Evolutionary conservation across 2,329 filamentous ascomycete genomes (phyloP), one percentile per base, ranked within the genome.

Genomic region (Spiromastix sp.): DNA sequence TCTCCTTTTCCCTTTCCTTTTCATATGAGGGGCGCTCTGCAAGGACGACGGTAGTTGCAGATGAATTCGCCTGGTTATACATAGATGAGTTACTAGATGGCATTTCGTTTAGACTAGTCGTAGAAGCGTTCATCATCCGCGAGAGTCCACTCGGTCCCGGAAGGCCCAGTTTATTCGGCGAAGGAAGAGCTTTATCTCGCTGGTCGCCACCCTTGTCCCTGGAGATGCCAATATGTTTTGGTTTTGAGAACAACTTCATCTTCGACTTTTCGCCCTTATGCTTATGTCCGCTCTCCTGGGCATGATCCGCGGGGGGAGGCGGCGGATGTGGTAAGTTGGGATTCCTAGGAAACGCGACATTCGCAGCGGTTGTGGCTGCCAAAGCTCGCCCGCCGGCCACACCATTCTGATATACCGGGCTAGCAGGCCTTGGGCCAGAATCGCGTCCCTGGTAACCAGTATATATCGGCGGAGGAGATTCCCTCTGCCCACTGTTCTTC

Each of bases 191-290:
- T 34, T 68, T 68, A 15, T 69, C 60, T 42, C 67, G 70, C 34
- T 28, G 45, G 27, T 71, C 63, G 41, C 65, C 45, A 39, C 76
- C 70, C 46, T 71, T 76, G 29, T 77, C 71, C 41, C 72, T 70
- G n/a, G 70, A 71, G 11, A 77, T 68, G 4, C 67, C 71, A 43
- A 79, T 77, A 42, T 71, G 72, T 56, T 79, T 79, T 2, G 76
- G 75, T 48, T 79, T 79, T 4, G 72, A 75, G 50, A 81, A 81
- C 4, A 80, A 61, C 54, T 80, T 80, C 70, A 77, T 79, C 59
- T 79, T 79, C 24, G 72, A 73, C 49, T 73, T 74, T 47, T 76
- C 71, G 39, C 70, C 71, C 40, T 70, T 66, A 25, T 59, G 61
- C 48, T 77, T 77, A 34, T 36, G 34, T 6, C 30, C 37, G 28